Base-by-base conservation (phyloP, 306 rosid species). In the Lathyrus sativus region DNA sequence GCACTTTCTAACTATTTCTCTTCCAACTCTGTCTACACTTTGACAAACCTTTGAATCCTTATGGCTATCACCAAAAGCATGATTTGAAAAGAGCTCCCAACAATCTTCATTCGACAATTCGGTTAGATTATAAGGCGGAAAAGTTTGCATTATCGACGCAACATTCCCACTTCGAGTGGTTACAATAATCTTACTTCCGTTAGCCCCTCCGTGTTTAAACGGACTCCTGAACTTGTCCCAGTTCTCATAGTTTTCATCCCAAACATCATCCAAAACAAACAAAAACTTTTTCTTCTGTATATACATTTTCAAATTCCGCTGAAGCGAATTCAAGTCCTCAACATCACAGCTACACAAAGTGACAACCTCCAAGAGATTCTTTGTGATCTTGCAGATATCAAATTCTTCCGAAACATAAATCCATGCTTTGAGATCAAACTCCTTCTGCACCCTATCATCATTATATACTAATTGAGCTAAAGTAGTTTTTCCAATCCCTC, bases 231-330 rank as follows among this genome's bases (percentile, higher is more conserved):
- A 62, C n/a, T 22, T 72, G 46, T 71, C 78, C 81, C 84, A 80
- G 3, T 54, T 46, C 18, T 66, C 65, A 54, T 80, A 62, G 19
- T 71, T 77, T 22, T 86, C 78, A n/a, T 76, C 81, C 87, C 87
- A 80, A n/a, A 83, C 73, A 41, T 85, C 90, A 58, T 86, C 90
- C 39, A 83, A 15, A 22, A 86, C 82, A 7, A 86, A 63, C 5
- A 86, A 35, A 61, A 75, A 83, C 69, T 41, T 76, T 10, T 74
- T 71, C 57, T 63, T 73, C 54, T 2, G 4, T 7, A 80, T 3
- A 45, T 18, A 2, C 50, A 11, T 29, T 35, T 67, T 75, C 9
- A 86, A 26, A 17, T 71, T 9, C 3, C 28, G 35, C 59, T 83
- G 87, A 7, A 80, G 72, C 18, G 70, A 61, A 63, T 83, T 83